A percentile compares a stretch with the other conserved stretches of the same genome.
Conservation (phyloP, 306 rosid genomes). For the Dryas drummondii region DNA sequence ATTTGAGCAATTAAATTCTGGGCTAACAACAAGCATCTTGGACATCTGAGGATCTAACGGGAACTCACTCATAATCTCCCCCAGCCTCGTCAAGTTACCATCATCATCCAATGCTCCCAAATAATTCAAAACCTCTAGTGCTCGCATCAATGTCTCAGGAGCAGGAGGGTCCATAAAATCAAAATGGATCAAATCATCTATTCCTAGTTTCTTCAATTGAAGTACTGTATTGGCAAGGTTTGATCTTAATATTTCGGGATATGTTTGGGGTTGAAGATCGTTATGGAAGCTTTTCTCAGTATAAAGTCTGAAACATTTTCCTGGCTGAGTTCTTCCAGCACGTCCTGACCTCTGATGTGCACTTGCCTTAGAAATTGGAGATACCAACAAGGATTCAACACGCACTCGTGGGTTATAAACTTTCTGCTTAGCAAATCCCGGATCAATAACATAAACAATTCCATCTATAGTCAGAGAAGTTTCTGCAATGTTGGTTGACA, state of each 20-base stretch:
- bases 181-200: conserved; percentile 92
- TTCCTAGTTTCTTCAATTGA: conserved; percentile 87
- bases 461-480: conserved; percentile 96
- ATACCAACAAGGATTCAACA: conserved; percentile 87
- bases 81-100: conserved; percentile 84
- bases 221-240: conserved; percentile 97
- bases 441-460: conserved; percentile 94
- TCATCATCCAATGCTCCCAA: conserved; percentile 97
- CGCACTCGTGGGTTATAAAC: conserved; percentile 91
- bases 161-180: conserved; percentile 99
- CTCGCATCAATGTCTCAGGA: conserved; percentile 97
- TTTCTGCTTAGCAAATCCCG: conserved; percentile 89
- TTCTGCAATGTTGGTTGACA: conserved; percentile 94
- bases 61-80: conserved; percentile 93
- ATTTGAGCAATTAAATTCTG: conserved; percentile 91
- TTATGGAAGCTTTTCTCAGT: conserved; percentile 85
- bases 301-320: conserved; percentile 91
- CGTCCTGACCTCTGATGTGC: conserved; percentile 98
- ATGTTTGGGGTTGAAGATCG: conserved; percentile 93
- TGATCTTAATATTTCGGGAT: conserved; percentile 89
- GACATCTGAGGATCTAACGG: conserved; percentile 99
- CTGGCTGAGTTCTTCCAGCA: conserved; percentile 98
- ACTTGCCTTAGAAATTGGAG: conserved; percentile 93
- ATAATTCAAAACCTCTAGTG: conserved; percentile 91
- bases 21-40: conserved; percentile 94